Conservation (phyloP, 75 land plant species). For the Larix kaempferi region DNA sequence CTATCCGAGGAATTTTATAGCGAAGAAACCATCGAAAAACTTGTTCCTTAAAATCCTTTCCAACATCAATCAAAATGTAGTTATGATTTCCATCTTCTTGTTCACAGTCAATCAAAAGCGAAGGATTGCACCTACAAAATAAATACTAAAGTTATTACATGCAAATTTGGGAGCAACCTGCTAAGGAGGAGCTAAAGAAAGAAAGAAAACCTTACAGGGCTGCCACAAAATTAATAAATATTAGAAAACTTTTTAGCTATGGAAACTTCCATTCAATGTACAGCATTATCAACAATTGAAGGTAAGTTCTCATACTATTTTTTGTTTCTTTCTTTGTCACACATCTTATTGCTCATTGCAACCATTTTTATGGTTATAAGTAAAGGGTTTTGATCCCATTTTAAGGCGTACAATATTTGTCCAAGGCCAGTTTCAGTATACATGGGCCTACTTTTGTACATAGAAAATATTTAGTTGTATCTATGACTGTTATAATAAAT, state of each 20-base stretch:
- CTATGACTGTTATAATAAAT: too few relatives aligned
- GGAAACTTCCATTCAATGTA: not conserved
- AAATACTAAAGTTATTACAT: not conserved
- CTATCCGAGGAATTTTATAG: slow-evolving; percentile 72
- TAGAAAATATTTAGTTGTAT: too few relatives aligned
- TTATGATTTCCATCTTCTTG: slow-evolving; percentile 44
- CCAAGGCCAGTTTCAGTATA: too few relatives aligned
- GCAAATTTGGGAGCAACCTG: not conserved
- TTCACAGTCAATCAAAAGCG: slow-evolving; percentile 71
- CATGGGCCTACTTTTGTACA: too few relatives aligned
- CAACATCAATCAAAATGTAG: slow-evolving; percentile 90
- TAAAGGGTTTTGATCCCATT: too few relatives aligned
- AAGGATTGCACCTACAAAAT: slow-evolving; percentile 85
- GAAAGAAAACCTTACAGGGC: slow-evolving; percentile 9
- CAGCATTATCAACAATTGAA: not conserved
- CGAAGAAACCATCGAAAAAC: slow-evolving; percentile 85
- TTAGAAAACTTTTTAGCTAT: not conserved
- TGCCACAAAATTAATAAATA: slow-evolving; percentile 3
- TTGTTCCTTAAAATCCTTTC: slow-evolving; percentile 95
- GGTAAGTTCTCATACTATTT: not conserved
- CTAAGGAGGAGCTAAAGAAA: not conserved
- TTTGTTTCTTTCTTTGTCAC: not conserved
- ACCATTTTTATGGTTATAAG: too few relatives aligned
- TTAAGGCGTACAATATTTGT: too few relatives aligned
- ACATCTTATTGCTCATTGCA: too few relatives aligned